Evolutionary conservation across 1,139 yeast species (phyloP).

Genomic region (Hansenula anomala): DNA sequence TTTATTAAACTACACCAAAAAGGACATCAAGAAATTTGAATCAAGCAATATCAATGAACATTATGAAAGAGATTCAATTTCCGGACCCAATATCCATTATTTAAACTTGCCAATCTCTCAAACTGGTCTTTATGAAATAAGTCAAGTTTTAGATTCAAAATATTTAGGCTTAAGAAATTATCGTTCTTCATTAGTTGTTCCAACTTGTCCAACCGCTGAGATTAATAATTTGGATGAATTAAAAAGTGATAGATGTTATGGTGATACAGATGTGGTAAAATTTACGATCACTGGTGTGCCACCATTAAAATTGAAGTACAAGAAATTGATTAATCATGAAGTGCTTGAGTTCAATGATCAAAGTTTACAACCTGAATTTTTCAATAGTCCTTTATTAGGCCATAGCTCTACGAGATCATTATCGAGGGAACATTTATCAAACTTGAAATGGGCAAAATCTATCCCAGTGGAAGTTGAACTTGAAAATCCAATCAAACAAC

Average conservation of each 20-base stretch:
- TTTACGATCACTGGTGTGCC: constrained; percentile 68
- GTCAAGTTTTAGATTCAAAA: constrained; percentile 60
- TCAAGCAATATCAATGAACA: constrained; percentile 35
- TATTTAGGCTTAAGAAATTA: constrained; percentile 59
- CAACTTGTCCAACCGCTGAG: constrained; percentile 64
- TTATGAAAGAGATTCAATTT: constrained; percentile 26
- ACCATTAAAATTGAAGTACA: constrained; percentile 63
- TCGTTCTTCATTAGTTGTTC: constrained; percentile 60
- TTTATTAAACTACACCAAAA: constrained; percentile 49
- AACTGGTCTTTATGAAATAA: constrained; percentile 73
- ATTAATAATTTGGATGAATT: constrained; percentile 21
- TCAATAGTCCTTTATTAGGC: constrained; percentile 30
- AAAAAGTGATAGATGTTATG: constrained; percentile 56
- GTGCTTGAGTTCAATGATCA: constrained; percentile 39
- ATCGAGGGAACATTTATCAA: constrained; percentile 28
- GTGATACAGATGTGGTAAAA: constrained; percentile 49
- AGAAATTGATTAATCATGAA: constrained; percentile 50
- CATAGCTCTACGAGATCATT: constrained; percentile 20
- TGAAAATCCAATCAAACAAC: constrained; percentile 40
- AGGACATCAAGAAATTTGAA: constrained; percentile 44
- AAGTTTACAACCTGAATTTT: constrained; percentile 41
- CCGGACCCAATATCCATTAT: constrained; percentile 33
- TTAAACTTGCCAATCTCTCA: constrained; percentile 52
- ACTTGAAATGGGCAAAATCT: constrained; percentile 50
- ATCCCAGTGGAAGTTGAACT: constrained; percentile 43